Conservation (phyloP, 2,329 filamentous ascomycete genomes). For the Eutypella sp. region DNA sequence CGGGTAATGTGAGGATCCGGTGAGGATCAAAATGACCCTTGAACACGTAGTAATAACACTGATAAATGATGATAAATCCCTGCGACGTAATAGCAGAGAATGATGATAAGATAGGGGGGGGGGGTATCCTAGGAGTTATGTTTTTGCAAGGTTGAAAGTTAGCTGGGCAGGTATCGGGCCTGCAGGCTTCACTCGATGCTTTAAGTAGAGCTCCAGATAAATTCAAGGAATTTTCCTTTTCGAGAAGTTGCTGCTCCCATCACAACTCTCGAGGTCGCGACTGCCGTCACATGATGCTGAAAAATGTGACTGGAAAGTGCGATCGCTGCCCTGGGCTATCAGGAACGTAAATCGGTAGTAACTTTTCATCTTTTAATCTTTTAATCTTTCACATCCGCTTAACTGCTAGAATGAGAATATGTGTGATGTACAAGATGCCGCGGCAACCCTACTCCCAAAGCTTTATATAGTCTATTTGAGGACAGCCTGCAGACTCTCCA, state of each 20-base stretch:
- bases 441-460: constrained; percentile 23
- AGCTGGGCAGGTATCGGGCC: too few relatives aligned
- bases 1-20: too few relatives aligned
- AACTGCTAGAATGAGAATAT: constrained; percentile 22
- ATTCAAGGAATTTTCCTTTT: too few relatives aligned
- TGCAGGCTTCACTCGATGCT: too few relatives aligned
- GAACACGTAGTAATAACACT: too few relatives aligned
- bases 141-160: too few relatives aligned
- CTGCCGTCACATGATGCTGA: not conserved
- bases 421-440: constrained; percentile 33
- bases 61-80: too few relatives aligned
- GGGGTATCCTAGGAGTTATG: too few relatives aligned
- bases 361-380: constrained; percentile 18
- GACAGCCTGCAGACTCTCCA: constrained; percentile 76
- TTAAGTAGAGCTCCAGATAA: constrained; percentile 16
- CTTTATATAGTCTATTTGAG: constrained; percentile 66
- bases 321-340: too few relatives aligned
- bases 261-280: not conserved
- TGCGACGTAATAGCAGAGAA: too few relatives aligned
- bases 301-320: constrained; percentile 12
- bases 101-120: too few relatives aligned
- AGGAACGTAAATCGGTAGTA: constrained; percentile 14
- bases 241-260: not conserved
- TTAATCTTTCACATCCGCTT: constrained; percentile 22
- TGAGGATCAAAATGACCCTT: too few relatives aligned